Evolutionary conservation across 225 moss, liverwort and hornwort genomes (phyloP), one percentile per base, ranked within the genome.

Genomic region (Thuidium tamariscinum): DNA sequence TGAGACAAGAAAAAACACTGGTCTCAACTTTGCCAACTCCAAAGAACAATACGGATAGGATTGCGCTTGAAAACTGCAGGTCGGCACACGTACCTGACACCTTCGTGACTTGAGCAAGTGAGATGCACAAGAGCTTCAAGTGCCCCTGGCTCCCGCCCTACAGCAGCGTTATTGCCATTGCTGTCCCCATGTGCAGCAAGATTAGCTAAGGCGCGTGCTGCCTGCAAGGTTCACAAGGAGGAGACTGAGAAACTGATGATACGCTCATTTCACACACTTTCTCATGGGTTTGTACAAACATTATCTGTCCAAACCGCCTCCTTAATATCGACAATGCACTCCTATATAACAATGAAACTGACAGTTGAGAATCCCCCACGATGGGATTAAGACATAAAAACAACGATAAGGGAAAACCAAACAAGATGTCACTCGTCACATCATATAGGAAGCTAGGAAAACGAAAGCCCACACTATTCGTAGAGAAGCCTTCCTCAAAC

Each of bases 121-220:
- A 97, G 95, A 39, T 95, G 97, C 88, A 97, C 97, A 54, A 97
- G 93, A 85, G 97, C 96, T 91, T 95, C 95, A 88, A 97, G 93
- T 60, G 97, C 93, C 48, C 97, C 97, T 54, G 89, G 90, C 87
- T 97, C 97, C 61, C 91, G 90, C 51, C 97, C 97, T 68, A 97
- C 97, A 87, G 97, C 97, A 89, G 96, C 97, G 89, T 96, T 97
- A 74, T 97, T 97, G 57, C 97, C 97, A 86, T 97, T 97, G 91
- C 96, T 97, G 88, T 97, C 97, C 86, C 97, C 97, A 88, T 97
- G 97, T 41, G 97, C 96, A 90, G 97, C 97, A 87, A 97, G 91
- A 90, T 97, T 97, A 39, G 97, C 96, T 79, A 97, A 89, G 59
- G 71, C 52, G 59, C 97, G 95, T 73, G 97, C 97, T 64, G 97